Evolutionary conservation across 2,329 filamentous ascomycete genomes (phyloP), one percentile per base, ranked within the genome.

Genomic region (Verticillium tricorpus): DNA sequence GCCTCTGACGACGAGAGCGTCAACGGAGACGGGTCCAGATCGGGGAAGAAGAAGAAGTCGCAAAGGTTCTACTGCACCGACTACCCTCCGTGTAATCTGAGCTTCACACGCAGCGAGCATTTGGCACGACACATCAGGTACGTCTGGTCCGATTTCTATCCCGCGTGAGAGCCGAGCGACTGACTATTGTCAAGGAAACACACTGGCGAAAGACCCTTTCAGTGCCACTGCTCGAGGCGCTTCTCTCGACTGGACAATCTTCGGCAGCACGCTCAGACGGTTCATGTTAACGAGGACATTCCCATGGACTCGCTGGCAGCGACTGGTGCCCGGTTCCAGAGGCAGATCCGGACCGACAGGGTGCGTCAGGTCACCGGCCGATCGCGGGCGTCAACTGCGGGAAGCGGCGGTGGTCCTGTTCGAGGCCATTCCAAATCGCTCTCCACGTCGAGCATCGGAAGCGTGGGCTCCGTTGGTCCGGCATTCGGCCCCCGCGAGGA

Each of bases 241-340:
- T 99, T 99, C 74, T 98, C 95, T 11, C 87, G 94, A 57, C 84
- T 98, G 56, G 94, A 99, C 75, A 99, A 99, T 72, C 80, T 99
- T 59, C 88, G 95, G 63, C 95, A 99, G 73, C 95, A 99, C 81
- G 95, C 95, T 55, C 93, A 97, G 75, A 98, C 95, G 0, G 95
- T 99, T 1, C 95, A 99, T 73, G 91, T 96, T 62, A 97, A 98
- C 73, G 95, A 98, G 74, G 93, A 97, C 62, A 99, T 99, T 37
- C 95, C 95, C 3, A 88, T 89, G 50, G 93, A 97, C 73, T 98
- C 95, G 1, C 84, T 98, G 22, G 95, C 95, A 17, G 95, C 94
- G 4, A 95, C 92, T 1, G 93, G 93, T 28, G 96, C 93, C 9
- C 85, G 94, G 45, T 97, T 96, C 69, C 94, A 97, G 70, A 85